A percentile compares a stretch with the other conserved stretches of the same genome.
These are phyloP conservation scores for Cadophora sp. DNA, from an alignment of 2,329 filamentous ascomycete genomes.

Conservation along the genomic window DNA sequence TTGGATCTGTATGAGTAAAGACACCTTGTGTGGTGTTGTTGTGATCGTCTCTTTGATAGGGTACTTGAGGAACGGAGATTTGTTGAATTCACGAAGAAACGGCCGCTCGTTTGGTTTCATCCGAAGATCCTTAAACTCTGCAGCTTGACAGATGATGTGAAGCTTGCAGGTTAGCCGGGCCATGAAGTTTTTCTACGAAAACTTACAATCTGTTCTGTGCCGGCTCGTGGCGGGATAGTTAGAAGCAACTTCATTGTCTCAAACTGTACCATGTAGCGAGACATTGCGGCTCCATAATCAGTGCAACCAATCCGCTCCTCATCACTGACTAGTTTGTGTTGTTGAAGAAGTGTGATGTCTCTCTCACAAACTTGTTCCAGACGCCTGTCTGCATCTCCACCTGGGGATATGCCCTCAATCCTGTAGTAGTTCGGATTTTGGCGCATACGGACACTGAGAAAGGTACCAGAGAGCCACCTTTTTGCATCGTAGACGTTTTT, in stretches of 20 bases:
- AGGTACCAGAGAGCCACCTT: conserved; percentile 78
- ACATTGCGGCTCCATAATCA: conserved; percentile 81
- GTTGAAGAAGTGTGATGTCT: conserved; percentile 69
- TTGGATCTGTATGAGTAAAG: conserved; percentile 77
- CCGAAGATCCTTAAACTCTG: conserved; percentile 76
- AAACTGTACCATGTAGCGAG: conserved; percentile 80
- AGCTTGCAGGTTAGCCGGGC: conserved; percentile 57
- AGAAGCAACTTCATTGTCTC: conserved; percentile 79
- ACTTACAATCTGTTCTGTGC: conserved; percentile 72
- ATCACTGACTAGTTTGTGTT: conserved; percentile 61
- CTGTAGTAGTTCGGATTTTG: conserved; percentile 76
- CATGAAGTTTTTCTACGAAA: neutral
- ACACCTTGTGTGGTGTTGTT: conserved; percentile 75
- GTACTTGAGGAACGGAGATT: conserved; percentile 70
- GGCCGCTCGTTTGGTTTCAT: conserved; percentile 74
- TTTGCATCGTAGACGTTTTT: conserved; percentile 68
- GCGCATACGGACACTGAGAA: conserved; percentile 76
- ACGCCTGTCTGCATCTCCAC: conserved; percentile 63
- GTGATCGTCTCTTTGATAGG: conserved; percentile 73
- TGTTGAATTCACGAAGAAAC: conserved; percentile 76
- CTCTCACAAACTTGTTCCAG: conserved; percentile 75
- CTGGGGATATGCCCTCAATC: conserved; percentile 59
- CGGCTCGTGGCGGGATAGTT: conserved; percentile 63
- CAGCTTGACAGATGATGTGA: conserved; percentile 68
- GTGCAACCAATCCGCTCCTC: conserved; percentile 64